These are phyloP conservation scores for Aspergillus amoenus DNA, from an alignment of 2,329 filamentous ascomycete genomes.

Conservation along the genomic window DNA sequence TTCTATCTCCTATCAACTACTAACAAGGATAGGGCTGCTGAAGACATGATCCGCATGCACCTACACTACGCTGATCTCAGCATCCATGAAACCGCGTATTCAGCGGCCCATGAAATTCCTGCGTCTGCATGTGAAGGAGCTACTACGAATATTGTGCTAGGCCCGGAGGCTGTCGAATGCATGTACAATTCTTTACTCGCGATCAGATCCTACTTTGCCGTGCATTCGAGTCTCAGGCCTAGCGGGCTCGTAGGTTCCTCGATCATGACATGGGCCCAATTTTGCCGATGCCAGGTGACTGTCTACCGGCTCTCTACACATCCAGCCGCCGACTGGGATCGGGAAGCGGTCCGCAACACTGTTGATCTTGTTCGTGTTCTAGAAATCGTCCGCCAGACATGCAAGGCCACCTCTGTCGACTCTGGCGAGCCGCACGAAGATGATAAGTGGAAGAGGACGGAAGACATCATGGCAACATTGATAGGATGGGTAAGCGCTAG, in stretches of 20 bases:
- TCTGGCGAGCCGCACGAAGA: not conserved
- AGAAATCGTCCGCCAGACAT: not conserved
- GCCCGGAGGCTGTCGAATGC: not conserved
- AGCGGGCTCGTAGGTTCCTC: not conserved
- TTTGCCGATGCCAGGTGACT: not conserved
- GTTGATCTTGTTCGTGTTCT: constrained; percentile 1
- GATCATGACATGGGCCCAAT: not conserved
- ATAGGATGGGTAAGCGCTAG: too few relatives aligned
- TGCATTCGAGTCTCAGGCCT: not conserved
- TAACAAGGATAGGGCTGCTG: too few relatives aligned
- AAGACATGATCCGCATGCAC: not conserved
- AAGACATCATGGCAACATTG: too few relatives aligned
- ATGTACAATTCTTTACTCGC: not conserved
- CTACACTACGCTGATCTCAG: not conserved
- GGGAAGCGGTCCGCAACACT: not conserved
- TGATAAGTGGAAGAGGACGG: not conserved
- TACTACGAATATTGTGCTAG: not conserved
- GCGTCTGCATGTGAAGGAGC: not conserved
- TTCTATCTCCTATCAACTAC: too few relatives aligned
- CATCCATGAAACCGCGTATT: not conserved
- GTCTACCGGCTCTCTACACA: not conserved
- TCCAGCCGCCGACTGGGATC: not conserved
- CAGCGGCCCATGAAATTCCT: not conserved
- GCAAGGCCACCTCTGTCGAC: too few relatives aligned
- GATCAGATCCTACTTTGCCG: not conserved